These are phyloP conservation scores for Beauveria sp. DNA, from an alignment of 2,329 filamentous ascomycete species.

Conservation along the genomic window DNA sequence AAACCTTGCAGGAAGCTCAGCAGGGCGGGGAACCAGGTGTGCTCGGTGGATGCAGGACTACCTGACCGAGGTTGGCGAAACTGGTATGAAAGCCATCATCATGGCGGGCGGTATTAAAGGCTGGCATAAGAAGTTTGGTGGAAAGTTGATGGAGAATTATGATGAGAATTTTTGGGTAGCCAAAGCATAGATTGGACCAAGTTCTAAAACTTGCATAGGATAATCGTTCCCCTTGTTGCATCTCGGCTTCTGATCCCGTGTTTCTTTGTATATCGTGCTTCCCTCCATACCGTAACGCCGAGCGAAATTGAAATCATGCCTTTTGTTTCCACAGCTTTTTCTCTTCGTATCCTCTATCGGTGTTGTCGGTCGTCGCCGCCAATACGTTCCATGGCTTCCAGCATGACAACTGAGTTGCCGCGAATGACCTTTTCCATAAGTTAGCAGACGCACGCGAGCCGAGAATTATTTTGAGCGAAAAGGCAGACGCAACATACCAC, in stretches of 20 bases:
- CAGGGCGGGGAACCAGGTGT: conserved; percentile 41
- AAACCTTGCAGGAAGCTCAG: conserved; percentile 36
- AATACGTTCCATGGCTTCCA: conserved; percentile 71
- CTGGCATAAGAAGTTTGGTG: conserved; percentile 43
- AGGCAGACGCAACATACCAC: conserved; percentile 53
- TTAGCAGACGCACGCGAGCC: not conserved
- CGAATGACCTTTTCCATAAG: conserved; percentile 64
- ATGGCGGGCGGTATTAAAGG: conserved; percentile 46
- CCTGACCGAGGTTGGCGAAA: conserved; percentile 37
- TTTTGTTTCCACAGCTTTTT: conserved; percentile 12
- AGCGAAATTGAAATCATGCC: conserved; percentile 19
- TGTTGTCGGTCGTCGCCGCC: conserved; percentile 49
- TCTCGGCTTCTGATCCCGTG: conserved; percentile 16
- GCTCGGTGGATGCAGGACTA: conserved; percentile 52
- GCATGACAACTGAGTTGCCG: conserved; percentile 97
- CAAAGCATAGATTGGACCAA: conserved; percentile 1
- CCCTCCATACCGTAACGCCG: conserved; percentile 27
- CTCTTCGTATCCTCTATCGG: conserved; percentile 14
- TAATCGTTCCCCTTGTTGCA: not conserved
- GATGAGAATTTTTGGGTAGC: conserved; percentile 32
- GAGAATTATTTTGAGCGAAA: not conserved
- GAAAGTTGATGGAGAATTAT: conserved; percentile 42
- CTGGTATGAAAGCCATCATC: conserved; percentile 36
- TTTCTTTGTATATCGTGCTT: conserved; percentile 13
- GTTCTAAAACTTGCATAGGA: not conserved